Evolutionary conservation across 148 eudicot species (phyloP).

Genomic region (Salicornia ramosissima): DNA sequence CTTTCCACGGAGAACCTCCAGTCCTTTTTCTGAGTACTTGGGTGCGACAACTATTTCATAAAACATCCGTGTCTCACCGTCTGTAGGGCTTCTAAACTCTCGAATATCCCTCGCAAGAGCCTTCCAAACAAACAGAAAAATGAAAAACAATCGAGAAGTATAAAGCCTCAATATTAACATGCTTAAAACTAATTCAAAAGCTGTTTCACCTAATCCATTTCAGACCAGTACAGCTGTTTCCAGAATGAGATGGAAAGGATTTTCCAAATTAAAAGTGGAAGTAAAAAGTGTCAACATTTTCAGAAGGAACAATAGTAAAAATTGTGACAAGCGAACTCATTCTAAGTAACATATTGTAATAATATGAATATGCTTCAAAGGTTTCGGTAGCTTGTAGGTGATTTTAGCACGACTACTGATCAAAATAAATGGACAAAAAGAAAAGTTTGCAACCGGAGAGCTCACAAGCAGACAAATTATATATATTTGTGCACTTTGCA

Average conservation of each 20-base stretch:
- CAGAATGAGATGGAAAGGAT: neutral
- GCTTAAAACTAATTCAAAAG: neutral
- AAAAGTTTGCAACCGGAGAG: neutral
- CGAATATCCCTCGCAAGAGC: slow-evolving; percentile 86
- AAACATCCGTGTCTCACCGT: slow-evolving; percentile 94
- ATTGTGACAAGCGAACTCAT: neutral
- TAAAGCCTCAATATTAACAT: neutral
- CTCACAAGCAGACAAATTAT: no score
- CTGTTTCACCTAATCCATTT: neutral
- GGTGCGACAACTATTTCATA: slow-evolving; percentile 98
- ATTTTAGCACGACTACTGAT: neutral
- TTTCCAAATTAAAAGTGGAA: neutral
- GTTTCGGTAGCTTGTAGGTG: neutral
- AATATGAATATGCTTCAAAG: neutral
- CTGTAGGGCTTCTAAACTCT: slow-evolving; percentile 95
- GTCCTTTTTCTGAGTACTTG: slow-evolving; percentile 71
- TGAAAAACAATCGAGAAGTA: neutral
- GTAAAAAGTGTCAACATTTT: no score
- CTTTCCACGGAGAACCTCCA: slow-evolving; percentile 91
- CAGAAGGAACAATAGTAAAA: neutral
- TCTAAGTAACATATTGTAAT: neutral
- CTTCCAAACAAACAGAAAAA: slow-evolving; percentile 30
- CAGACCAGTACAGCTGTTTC: neutral
- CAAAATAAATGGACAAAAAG: neutral
- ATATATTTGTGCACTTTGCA: no score